Base-by-base conservation (phyloP, 257 asterid genomes). In the Nicotiana tabacum region DNA sequence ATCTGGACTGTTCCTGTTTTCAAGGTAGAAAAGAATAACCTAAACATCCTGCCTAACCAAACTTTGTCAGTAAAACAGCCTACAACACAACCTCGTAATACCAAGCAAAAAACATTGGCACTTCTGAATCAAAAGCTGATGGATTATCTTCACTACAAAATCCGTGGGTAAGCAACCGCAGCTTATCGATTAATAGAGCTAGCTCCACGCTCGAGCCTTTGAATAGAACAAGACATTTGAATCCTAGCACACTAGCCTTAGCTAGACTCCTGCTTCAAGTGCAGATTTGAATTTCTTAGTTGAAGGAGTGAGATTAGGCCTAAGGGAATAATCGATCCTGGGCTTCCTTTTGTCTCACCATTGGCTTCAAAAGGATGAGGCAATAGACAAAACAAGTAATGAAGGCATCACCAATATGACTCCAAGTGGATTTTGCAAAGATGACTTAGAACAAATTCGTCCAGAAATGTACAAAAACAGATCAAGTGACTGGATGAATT, bases 391-490 rank as follows among this genome's bases (percentile, higher is more conserved):
- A 55, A 24, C 27, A 9, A 67, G 29, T 30, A 76, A 65, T 67
- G 32, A 76, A 12, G 58, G 46, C 15, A 32, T 27, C 56, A 55
- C 77, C 32, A 39, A n/a, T 77, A 72, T 56, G 35, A 81, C 51
- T 79, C 83, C 53, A 81, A n/a, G 57, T 48, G 48, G 80, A 43
- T 65, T 48, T 58, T 57, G 78, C 18, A 58, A 79, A 55, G 74
- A 62, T 58, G 76, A 66, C 55, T 35, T 35, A 55, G 62, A 68
- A 67, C 62, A 58, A 27, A 66, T 76, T 77, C 82, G 56, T 82
- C 77, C 61, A 18, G 70, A 55, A 61, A 81, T 84, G 70, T 78
- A 70, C 88, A 86, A 58, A 85, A 43, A 82, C 17, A 66, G 33
- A 55, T 55, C 76, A 58, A 6, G 68, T 70, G 3, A 24, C 82